phyloP scores from a whole-genome alignment of 2,329 filamentous ascomycete species.

The Stenocarpella maydis region DNA sequence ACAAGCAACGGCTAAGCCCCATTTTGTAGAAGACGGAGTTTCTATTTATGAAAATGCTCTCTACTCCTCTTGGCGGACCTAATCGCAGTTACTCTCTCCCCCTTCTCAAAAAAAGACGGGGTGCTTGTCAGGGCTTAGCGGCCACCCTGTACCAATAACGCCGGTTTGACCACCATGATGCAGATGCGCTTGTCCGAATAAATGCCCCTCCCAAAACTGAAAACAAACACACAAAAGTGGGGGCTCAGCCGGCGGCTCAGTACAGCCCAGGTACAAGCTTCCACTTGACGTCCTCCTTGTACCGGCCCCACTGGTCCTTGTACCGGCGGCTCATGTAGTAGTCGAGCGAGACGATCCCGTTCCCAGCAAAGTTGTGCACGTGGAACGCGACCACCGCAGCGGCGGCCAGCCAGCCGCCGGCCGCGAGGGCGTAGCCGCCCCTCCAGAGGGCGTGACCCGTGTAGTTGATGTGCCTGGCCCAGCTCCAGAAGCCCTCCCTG shows the following conservation, averaged over 20 bases:
- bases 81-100: too few species aligned
- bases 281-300: conserved; percentile 49
- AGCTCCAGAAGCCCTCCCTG: conserved; percentile 48
- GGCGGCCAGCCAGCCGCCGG: conserved; percentile 47
- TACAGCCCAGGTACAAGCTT: conserved; percentile 49
- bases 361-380: conserved; percentile 43
- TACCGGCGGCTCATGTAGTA: conserved; percentile 49
- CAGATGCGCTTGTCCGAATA: background rate
- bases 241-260: conserved; percentile 33
- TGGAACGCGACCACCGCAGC: conserved; percentile 42
- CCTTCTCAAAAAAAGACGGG: background rate
- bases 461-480: conserved; percentile 52
- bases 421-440: conserved; percentile 45
- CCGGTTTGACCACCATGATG: conserved; percentile 1
- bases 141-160: background rate
- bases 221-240: background rate
- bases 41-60: conserved; percentile 3
- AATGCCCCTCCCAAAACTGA: background rate
- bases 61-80: background rate
- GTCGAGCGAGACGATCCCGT: conserved; percentile 46
- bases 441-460: conserved; percentile 49
- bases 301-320: conserved; percentile 49
- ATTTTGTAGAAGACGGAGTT: background rate
- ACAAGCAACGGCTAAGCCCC: too few species aligned
- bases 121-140: background rate